Percentiles rank a stretch among this genome's conserved stretches.
These are phyloP conservation scores for Prototheca stagnorum DNA, from an alignment of 163 green algal species.

Conservation along the genomic window DNA sequence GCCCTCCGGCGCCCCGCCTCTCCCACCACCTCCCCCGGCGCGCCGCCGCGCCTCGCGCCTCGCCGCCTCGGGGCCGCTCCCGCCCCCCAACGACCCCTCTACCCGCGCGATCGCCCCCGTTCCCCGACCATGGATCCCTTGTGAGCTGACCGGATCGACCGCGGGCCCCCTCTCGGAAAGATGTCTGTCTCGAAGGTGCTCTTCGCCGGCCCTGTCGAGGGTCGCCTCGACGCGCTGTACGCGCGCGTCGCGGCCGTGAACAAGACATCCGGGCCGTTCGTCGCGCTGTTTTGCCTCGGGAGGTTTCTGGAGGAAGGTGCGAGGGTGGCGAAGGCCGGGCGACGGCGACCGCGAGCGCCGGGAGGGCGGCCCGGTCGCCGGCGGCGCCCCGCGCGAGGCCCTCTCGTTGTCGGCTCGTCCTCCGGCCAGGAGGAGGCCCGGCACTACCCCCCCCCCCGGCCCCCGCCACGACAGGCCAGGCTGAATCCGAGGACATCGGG, in stretches of 20 bases:
- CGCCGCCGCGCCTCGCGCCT: too few relatives aligned
- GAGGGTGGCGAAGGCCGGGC: not conserved
- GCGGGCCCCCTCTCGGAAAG: too few relatives aligned
- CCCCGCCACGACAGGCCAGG: not conserved
- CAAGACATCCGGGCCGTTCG: conserved; percentile 52
- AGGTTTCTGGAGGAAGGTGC: conserved; percentile 37
- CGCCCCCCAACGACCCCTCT: too few relatives aligned
- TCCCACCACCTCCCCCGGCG: too few relatives aligned
- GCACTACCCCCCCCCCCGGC: not conserved
- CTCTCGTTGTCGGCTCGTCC: not conserved
- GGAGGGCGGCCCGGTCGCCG: not conserved
- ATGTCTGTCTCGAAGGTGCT: conserved; percentile 26
- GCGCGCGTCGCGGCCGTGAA: conserved; percentile 46
- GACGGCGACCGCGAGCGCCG: not conserved
- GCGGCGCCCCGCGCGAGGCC: too few relatives aligned
- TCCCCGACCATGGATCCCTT: too few relatives aligned
- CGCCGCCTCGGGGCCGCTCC: too few relatives aligned
- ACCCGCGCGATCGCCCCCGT: too few relatives aligned
- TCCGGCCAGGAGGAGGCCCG: not conserved
- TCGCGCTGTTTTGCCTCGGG: conserved; percentile 53
- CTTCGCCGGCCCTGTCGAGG: conserved; percentile 27
- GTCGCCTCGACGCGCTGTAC: conserved; percentile 34
- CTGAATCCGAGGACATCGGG: conserved; percentile 16
- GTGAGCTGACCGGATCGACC: too few relatives aligned
- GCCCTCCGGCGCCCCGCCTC: too few relatives aligned